Percentiles rank a stretch among this genome's conserved stretches.
phyloP scores from a whole-genome alignment of 2,329 filamentous ascomycete species.

The Fusarium virguliforme region DNA sequence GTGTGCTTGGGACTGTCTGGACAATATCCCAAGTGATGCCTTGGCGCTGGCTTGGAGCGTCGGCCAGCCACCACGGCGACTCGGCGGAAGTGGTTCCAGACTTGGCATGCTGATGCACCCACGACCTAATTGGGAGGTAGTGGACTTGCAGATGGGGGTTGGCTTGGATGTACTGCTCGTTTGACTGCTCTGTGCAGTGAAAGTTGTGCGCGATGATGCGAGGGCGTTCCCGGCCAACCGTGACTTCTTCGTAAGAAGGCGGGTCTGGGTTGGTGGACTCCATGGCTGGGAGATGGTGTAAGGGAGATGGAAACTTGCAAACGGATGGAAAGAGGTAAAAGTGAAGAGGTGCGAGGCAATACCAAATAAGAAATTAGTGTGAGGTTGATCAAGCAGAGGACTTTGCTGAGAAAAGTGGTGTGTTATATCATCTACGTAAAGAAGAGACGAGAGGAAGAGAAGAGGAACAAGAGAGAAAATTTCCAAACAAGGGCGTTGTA shows the following conservation, averaged over 20 bases:
- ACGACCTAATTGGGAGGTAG: background rate
- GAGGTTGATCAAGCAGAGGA: background rate
- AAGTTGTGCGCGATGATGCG: background rate
- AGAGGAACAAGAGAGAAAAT: background rate
- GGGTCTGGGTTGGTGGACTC: background rate
- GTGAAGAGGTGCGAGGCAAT: background rate
- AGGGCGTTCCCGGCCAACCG: background rate
- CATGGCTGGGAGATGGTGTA: background rate
- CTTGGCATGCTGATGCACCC: background rate
- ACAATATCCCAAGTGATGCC: background rate
- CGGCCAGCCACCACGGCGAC: background rate
- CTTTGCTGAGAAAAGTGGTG: background rate
- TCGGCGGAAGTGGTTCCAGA: background rate
- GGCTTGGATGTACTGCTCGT: background rate
- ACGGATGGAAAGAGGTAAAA: background rate
- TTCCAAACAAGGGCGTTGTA: background rate
- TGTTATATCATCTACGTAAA: background rate
- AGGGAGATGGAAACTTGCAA: too few relatives aligned
- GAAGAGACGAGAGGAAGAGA: background rate
- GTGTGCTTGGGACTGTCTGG: background rate
- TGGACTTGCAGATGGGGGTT: background rate
- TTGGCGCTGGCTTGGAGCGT: background rate
- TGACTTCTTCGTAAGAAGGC: constrained; percentile 4
- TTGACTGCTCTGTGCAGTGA: background rate
- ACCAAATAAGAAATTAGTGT: background rate